Percentiles rank a stretch among this genome's conserved stretches.
These are phyloP conservation scores for Macrotyloma uniflorum DNA, from an alignment of 306 rosid genomes.

Conservation along the genomic window DNA sequence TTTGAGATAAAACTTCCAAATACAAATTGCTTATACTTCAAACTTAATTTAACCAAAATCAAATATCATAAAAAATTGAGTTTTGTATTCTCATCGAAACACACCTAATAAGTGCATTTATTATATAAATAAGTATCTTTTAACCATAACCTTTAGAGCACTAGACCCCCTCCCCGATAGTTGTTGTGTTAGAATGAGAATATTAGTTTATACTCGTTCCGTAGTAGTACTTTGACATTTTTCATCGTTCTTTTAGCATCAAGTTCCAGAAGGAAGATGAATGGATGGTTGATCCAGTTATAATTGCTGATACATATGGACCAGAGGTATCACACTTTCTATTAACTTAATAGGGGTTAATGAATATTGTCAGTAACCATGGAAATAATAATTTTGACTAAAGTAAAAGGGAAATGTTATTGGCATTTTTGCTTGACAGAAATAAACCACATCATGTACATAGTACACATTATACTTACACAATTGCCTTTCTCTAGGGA, in stretches of 20 bases:
- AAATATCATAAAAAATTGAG: not conserved
- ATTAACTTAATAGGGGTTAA: not conserved
- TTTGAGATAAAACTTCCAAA: not conserved
- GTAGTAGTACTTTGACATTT: not conserved
- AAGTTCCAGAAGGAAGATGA: constrained; percentile 72
- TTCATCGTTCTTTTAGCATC: constrained; percentile 60
- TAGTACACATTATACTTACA: not conserved
- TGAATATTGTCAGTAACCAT: not conserved
- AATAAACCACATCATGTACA: constrained; percentile 3
- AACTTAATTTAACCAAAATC: not conserved
- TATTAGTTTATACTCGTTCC: constrained; percentile 29
- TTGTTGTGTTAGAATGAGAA: constrained; percentile 4
- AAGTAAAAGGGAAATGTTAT: not conserved
- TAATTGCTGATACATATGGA: constrained; percentile 84
- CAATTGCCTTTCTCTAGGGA: not conserved
- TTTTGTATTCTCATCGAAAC: not conserved
- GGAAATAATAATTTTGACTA: not conserved
- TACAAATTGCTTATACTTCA: not conserved
- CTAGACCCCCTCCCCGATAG: too few species aligned
- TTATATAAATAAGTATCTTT: constrained; percentile 17
- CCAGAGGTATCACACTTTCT: constrained; percentile 69
- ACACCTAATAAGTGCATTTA: not conserved
- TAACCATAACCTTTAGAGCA: not conserved
- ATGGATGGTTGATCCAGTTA: constrained; percentile 89
- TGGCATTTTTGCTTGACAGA: constrained; percentile 24